Conservation (phyloP, 2,329 filamentous ascomycete genomes). For the Ampelomyces quisqualis region DNA sequence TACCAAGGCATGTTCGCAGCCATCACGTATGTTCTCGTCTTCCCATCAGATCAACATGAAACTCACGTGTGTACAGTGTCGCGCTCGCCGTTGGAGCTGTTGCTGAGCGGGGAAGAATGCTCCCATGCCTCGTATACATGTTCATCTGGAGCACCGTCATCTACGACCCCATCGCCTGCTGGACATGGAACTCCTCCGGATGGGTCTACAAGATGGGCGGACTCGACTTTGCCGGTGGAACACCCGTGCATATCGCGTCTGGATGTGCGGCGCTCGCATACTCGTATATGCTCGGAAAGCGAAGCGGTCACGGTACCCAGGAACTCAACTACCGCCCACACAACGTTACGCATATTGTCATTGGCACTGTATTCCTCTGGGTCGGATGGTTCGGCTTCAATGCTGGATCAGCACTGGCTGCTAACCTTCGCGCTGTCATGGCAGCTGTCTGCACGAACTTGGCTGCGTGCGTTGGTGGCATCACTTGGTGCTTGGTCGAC, state of each 20-base stretch:
- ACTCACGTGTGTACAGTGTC: constrained; percentile 54
- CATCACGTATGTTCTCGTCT: constrained; percentile 68
- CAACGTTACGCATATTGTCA: constrained; percentile 89
- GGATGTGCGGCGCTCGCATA: constrained; percentile 83
- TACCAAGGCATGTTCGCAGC: constrained; percentile 88
- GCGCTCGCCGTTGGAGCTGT: constrained; percentile 82
- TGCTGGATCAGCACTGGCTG: constrained; percentile 76
- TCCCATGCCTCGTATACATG: constrained; percentile 88
- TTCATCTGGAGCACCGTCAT: constrained; percentile 88
- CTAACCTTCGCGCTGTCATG: constrained; percentile 83
- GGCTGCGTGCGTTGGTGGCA: constrained; percentile 77
- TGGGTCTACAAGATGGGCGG: constrained; percentile 80
- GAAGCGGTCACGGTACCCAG: constrained; percentile 79
- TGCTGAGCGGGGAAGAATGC: constrained; percentile 83
- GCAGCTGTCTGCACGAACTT: constrained; percentile 84
- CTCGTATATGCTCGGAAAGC: constrained; percentile 86
- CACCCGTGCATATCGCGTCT: constrained; percentile 84
- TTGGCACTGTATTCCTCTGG: constrained; percentile 92
- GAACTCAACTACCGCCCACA: constrained; percentile 90
- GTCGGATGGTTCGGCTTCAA: constrained; percentile 97
- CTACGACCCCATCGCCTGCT: constrained; percentile 91
- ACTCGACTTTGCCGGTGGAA: constrained; percentile 86
- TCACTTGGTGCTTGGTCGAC: constrained; percentile 87
- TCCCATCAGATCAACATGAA: background rate
- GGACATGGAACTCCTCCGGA: constrained; percentile 85